Evolutionary conservation across 495 filamentous ascomycete genomes (phyloP), one percentile per base, ranked within the genome.

Genomic region (Friedmanniomyces simplex): DNA sequence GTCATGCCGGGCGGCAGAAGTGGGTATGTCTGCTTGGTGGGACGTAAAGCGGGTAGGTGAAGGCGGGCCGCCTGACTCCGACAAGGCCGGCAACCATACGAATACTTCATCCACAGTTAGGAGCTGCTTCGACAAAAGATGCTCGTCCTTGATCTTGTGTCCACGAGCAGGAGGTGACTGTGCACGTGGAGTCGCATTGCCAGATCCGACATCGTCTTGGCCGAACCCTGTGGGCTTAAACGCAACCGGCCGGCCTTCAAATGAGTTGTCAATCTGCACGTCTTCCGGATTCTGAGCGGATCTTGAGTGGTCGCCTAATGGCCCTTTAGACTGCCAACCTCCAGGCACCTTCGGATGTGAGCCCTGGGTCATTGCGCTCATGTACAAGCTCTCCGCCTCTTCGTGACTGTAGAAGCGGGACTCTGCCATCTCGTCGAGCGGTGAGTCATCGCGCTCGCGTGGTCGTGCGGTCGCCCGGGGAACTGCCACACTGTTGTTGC

Each of bases 301-400:
- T 49, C 20, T 26, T 1, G 43, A 47, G 5, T 45, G 41, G 14
- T 59, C 56, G 16, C 45, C 42, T 24, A 52, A 50, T 8, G 36
- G 49, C 5, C 49, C 59, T 16, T 62, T 47, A 18, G 63, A 63
- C 20, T 64, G 61, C 68, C 70, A 71, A 8, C 60, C 67, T 14
- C 70, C 70, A 14, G 70, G 70, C 16, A 72, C 42, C n/a, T 54
- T 14, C 32, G 36, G 25, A 45, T 30, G 22, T 37, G 65, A 57
- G 0, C 51, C 59, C 5, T 64, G 61, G 18, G 80, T 83, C 11
- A 86, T 73, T 21, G 85, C 85, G 64, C 83, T 87, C 81, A 96
- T 91, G 61, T 97, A 97, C 83, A 99, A 86, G 70, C 93, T 97
- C 63, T 91, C 85, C 0, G 93, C 93, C 57, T 97, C 90, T 56